Conservation (phyloP, 257 asterid genomes). For the Penstemon davidsonii region DNA sequence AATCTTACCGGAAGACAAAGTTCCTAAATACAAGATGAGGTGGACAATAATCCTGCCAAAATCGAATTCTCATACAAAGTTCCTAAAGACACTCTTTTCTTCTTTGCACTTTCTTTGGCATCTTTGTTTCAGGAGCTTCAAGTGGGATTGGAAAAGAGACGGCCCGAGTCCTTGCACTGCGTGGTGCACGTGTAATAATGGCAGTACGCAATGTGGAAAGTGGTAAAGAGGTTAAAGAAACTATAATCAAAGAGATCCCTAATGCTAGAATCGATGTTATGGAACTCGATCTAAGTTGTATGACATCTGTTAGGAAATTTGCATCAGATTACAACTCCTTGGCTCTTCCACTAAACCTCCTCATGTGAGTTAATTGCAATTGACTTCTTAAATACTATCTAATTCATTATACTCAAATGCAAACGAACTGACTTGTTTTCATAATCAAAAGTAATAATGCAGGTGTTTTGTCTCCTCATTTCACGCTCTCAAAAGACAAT, state of each 20-base stretch:
- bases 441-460: constrained; percentile 53
- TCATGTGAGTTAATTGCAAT: constrained; percentile 42
- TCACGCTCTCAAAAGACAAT: constrained; percentile 57
- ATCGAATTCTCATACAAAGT: too few relatives aligned
- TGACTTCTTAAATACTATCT: too few relatives aligned
- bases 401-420: too few relatives aligned
- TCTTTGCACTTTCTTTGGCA: neutral
- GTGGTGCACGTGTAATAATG: constrained; percentile 59
- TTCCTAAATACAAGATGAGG: too few relatives aligned
- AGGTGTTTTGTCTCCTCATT: constrained; percentile 54
- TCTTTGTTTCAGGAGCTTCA: constrained; percentile 61
- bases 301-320: constrained; percentile 53
- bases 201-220: constrained; percentile 51
- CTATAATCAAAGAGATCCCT: constrained; percentile 15
- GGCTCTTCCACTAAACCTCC: constrained; percentile 50
- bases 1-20: too few relatives aligned
- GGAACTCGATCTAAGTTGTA: constrained; percentile 60
- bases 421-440: constrained; percentile 15
- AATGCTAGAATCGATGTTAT: constrained; percentile 62
- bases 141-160: constrained; percentile 67
- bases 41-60: too few relatives aligned
- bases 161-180: constrained; percentile 44
- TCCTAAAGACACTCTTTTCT: too few relatives aligned
- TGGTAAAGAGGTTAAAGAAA: constrained; percentile 40
- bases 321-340: constrained; percentile 47